Base-by-base conservation (phyloP, 176 grass and related monocot genomes). In the Typha latifolia region DNA sequence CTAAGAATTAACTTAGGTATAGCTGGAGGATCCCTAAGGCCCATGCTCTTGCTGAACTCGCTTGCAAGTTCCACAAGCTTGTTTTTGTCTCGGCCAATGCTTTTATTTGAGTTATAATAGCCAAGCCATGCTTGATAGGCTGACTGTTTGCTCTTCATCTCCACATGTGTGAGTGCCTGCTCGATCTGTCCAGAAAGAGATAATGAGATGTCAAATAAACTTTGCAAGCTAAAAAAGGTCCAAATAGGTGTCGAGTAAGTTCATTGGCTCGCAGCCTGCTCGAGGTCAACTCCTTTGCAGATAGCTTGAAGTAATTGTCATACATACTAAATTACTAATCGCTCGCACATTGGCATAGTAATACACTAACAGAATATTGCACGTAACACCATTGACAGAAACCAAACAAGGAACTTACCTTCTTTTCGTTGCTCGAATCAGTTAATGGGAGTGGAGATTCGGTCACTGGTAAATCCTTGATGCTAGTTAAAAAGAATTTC, bases 61-160 rank as follows among this genome's bases (percentile, higher is more conserved):
- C 69, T 82, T 16, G 85, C 89, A 14, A 92, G 85, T 49, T 69
- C 66, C 62, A 97, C 89, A 51, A 97, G 89, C 61, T 70, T 86
- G 48, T 34, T 64, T 61, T 97, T 97, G 70, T 97, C 73, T 82
- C 82, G 37, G 20, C 72, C 16, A 27, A 93, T 64, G 49, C 64
- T 61, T 69, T 90, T 93, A 63, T 83, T 70, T 18, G 94, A 90
- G 72, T 87, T 90, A 72, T 97, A 92, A 56, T 97, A 97, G 26
- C 93, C 93, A 49, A 97, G 27, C 94, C 89, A 97, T 66, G 94
- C 94, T 72, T 92, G 94, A 66, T 97, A 97, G 19, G 94, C 94
- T 14, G 72, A 80, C 71, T 86, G 83, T 71, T 92, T 97, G 66
- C 61, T 82, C 77, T 82, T 90, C 62, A 73, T 87, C n/a, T 90